Base-by-base conservation (phyloP, 805 yeast genomes). In the Metschnikowia arizonensis region DNA sequence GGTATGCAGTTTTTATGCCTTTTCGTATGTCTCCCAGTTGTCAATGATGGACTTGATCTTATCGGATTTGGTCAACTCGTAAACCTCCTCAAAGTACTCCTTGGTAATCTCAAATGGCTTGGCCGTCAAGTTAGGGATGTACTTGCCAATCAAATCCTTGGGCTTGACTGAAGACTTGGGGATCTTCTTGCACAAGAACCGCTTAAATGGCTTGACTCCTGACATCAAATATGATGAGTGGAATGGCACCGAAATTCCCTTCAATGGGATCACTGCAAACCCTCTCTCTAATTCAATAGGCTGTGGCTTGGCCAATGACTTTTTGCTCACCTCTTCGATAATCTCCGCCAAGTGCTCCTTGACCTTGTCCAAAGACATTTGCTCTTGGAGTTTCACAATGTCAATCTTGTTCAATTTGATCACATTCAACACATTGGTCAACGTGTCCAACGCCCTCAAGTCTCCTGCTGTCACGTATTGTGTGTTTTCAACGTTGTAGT, bases 161-260 rank as follows among this genome's bases (percentile, higher is more conserved):
- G 96, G 96, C 75, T 91, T 91, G 55, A 93, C 93, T 40, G 97
- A 95, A 59, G 88, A 86, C 74, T 85, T 88, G 53, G 96, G 85
- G 62, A 93, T 85, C 81, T 93, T 91, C 85, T 89, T 93, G 66
- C 83, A 83, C 75, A 93, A 79, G 84, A 93, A 93, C 73, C 89
- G 87, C 78, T 91, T 90, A 88, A 93, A 93, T 61, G 99, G 99
- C 73, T 90, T 91, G 49, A 93, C 99, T 73, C 99, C 99, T 47
- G 93, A 87, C 79, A 91, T 85, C 74, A 93, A 79, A 75, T 95
- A 93, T n/a, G 96, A 84, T 24, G 97, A 89, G 74, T 93, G 99
- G 97, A 93, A 93, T 52, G 99, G 99, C 65, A 93, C 99, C n/a
- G 97, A 88, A 56, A 93, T 93, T 59, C 99, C 99, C 77, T 85